These are phyloP conservation scores for Ogataea polymorpha DNA, from an alignment of 805 yeast species.

Conservation along the genomic window DNA sequence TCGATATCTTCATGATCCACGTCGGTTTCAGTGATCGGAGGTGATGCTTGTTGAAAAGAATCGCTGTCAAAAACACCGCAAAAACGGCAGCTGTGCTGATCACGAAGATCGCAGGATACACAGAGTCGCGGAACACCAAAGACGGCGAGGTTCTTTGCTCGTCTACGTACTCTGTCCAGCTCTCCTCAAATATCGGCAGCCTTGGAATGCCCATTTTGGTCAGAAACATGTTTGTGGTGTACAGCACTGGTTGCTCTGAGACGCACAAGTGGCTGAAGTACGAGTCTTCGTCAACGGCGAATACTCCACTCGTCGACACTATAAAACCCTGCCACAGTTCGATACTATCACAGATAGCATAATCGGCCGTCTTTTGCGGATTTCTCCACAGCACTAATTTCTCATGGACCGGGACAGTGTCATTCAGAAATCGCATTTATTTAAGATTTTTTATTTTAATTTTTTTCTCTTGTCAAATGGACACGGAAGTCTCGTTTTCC, in stretches of 20 bases:
- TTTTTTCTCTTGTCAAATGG: slow-evolving; percentile 3
- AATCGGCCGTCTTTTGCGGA: slow-evolving; percentile 22
- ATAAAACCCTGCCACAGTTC: slow-evolving; percentile 33
- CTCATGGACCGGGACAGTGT: not conserved
- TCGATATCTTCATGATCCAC: slow-evolving; percentile 45
- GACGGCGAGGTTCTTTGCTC: slow-evolving; percentile 35
- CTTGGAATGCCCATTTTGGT: slow-evolving; percentile 22
- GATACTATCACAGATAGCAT: slow-evolving; percentile 32
- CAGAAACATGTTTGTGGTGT: slow-evolving; percentile 18
- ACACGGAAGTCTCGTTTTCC: slow-evolving; percentile 10
- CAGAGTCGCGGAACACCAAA: slow-evolving; percentile 42
- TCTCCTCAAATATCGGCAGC: slow-evolving; percentile 41
- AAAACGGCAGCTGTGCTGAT: slow-evolving; percentile 64
- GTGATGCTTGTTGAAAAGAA: slow-evolving; percentile 58
- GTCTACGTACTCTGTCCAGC: slow-evolving; percentile 47
- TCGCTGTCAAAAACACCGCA: slow-evolving; percentile 58
- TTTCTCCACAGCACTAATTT: slow-evolving; percentile 33
- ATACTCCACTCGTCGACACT: slow-evolving; percentile 13
- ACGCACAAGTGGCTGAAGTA: slow-evolving; percentile 19
- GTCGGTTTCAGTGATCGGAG: slow-evolving; percentile 55
- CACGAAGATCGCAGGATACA: slow-evolving; percentile 61
- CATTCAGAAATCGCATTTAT: not conserved
- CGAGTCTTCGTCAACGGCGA: not conserved
- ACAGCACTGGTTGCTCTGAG: slow-evolving; percentile 20
- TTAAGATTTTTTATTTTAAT: not conserved